Percentiles rank a stretch among this genome's conserved stretches.
These are phyloP conservation scores for Saccharomycopsis sp. DNA, from an alignment of 805 yeast species.

Conservation along the genomic window DNA sequence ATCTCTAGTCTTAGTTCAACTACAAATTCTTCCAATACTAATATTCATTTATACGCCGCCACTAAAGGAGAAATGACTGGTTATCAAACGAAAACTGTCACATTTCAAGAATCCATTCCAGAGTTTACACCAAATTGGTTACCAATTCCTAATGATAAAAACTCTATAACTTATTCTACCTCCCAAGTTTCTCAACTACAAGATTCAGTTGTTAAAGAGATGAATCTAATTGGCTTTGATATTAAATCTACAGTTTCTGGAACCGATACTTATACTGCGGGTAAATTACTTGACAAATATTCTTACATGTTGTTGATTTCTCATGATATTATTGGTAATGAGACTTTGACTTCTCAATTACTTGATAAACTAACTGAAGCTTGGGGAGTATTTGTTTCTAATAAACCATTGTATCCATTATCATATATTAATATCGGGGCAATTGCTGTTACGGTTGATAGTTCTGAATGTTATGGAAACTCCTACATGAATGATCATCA, in stretches of 20 bases:
- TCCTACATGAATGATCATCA: conserved; percentile 80
- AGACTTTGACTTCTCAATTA: conserved; percentile 28
- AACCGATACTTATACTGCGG: conserved; percentile 39
- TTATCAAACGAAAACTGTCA: conserved; percentile 29
- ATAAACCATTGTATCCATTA: conserved; percentile 38
- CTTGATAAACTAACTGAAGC: conserved; percentile 33
- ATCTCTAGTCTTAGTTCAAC: conserved; percentile 25
- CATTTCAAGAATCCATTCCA: conserved; percentile 19
- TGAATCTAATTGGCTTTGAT: conserved; percentile 28
- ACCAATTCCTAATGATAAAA: conserved; percentile 29
- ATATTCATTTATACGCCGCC: conserved; percentile 33
- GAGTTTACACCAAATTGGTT: background rate
- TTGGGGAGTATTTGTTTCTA: conserved; percentile 30
- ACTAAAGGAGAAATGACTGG: conserved; percentile 42
- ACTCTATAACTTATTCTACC: no score
- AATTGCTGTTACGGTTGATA: conserved; percentile 41
- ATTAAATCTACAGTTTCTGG: conserved; percentile 31
- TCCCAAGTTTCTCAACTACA: no score
- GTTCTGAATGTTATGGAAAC: conserved; percentile 54
- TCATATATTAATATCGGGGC: conserved; percentile 50
- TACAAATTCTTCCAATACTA: conserved; percentile 27
- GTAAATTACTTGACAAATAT: conserved; percentile 46
- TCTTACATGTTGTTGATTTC: conserved; percentile 45
- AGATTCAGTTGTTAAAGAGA: background rate
- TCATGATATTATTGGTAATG: conserved; percentile 36